phyloP scores from a whole-genome alignment of 495 filamentous ascomycete genomes.

The Penicillium tannophilum region DNA sequence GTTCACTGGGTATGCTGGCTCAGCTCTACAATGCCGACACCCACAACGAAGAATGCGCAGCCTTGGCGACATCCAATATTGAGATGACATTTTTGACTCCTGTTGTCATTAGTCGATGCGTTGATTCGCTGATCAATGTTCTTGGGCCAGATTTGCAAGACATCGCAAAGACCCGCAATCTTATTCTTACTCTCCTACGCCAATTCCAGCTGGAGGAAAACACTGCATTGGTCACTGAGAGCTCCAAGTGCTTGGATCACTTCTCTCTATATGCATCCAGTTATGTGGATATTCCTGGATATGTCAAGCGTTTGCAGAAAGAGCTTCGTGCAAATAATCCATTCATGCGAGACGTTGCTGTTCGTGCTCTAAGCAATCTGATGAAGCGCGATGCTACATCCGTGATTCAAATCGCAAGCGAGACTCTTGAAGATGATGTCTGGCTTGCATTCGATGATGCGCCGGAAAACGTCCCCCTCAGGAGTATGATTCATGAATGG shows the following conservation, averaged over 20 bases:
- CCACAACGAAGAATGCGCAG: conserved; percentile 81
- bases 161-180: conserved; percentile 83
- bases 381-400: conserved; percentile 89
- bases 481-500: conserved; percentile 87
- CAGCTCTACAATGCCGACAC: conserved; percentile 90
- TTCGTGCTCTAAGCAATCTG: conserved; percentile 87
- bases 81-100: conserved; percentile 81
- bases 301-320: conserved; percentile 79
- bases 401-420: conserved; percentile 71
- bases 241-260: conserved; percentile 84
- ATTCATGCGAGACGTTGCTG: conserved; percentile 73
- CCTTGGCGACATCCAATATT: conserved; percentile 80
- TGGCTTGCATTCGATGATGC: conserved; percentile 83
- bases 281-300: conserved; percentile 77
- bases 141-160: conserved; percentile 95
- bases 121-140: conserved; percentile 96
- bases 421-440: conserved; percentile 83
- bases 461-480: conserved; percentile 73
- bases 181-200: conserved; percentile 83
- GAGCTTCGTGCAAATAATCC: conserved; percentile 68
- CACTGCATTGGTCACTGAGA: conserved; percentile 70
- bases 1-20: conserved; percentile 87
- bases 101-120: conserved; percentile 79
- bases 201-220: conserved; percentile 83
- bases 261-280: conserved; percentile 88